Conservation (phyloP, 495 filamentous ascomycete genomes). For the Trichoderma asperelloides region DNA sequence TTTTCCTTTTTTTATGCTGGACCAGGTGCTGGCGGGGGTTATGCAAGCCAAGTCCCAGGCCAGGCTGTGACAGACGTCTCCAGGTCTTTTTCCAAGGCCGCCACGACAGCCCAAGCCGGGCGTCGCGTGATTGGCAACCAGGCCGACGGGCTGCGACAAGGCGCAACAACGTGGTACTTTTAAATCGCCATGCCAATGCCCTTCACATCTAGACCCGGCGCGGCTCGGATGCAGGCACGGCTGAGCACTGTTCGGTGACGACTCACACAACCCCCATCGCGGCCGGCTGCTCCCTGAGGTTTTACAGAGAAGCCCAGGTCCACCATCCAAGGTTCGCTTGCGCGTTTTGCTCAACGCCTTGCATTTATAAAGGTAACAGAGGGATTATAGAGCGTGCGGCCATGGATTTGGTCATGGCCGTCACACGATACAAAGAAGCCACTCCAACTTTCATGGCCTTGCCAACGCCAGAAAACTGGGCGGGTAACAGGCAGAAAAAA, state of each 20-base stretch:
- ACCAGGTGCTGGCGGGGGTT: background rate
- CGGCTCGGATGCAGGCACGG: constrained; percentile 1
- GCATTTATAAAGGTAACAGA: background rate
- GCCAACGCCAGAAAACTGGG: background rate
- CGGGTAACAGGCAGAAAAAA: background rate
- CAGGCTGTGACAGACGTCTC: background rate
- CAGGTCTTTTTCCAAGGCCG: background rate
- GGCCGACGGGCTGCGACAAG: background rate
- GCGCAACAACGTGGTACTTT: background rate
- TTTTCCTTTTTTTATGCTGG: background rate
- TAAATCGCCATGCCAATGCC: background rate
- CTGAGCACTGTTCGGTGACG: background rate
- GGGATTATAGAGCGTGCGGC: background rate
- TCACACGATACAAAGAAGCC: constrained; percentile 5
- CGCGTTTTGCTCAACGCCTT: constrained; percentile 4
- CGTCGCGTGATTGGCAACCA: constrained; percentile 4
- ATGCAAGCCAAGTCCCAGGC: background rate
- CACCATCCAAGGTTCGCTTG: background rate
- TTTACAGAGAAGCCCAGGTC: constrained; percentile 4
- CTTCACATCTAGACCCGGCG: background rate
- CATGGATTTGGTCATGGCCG: background rate
- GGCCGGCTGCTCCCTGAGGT: background rate
- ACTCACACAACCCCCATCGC: background rate
- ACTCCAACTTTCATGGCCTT: background rate
- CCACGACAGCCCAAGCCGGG: background rate